These are phyloP conservation scores for Thelonectria discophora DNA, from an alignment of 2,329 filamentous ascomycete genomes.

Conservation along the genomic window DNA sequence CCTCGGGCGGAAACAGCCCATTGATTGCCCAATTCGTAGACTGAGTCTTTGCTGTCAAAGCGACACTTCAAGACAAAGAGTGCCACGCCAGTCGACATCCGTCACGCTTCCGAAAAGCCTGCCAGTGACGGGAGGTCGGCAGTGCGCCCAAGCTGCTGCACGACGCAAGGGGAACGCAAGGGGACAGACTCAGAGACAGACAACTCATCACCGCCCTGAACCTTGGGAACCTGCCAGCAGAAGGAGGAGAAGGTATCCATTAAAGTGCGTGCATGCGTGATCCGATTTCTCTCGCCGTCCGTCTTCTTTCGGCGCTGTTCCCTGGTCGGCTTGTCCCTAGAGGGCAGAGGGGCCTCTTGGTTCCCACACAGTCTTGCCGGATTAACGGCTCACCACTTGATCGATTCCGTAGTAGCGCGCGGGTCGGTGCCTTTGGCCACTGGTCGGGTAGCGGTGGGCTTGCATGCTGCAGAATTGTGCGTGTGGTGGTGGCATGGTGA, in stretches of 20 bases:
- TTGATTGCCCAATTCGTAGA: background rate
- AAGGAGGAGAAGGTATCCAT: constrained; percentile 7
- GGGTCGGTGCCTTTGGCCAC: constrained; percentile 27
- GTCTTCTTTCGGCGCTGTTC: background rate
- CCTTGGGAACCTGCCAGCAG: constrained; percentile 11
- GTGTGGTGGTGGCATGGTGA: constrained; percentile 12
- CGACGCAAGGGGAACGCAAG: constrained; percentile 17
- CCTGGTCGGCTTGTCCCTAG: background rate
- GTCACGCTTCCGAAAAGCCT: constrained; percentile 6
- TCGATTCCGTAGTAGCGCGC: constrained; percentile 34
- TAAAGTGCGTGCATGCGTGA: constrained; percentile 28
- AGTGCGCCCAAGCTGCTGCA: constrained; percentile 4
- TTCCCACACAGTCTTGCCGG: constrained; percentile 18
- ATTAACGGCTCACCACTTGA: constrained; percentile 19
- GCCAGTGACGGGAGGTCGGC: constrained; percentile 1
- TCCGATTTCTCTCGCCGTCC: constrained; percentile 8
- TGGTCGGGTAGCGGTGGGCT: constrained; percentile 22
- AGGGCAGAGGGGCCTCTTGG: background rate
- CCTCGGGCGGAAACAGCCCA: constrained; percentile 4
- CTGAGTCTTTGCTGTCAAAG: background rate
- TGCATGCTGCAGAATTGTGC: too few species aligned
- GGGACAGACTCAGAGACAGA: constrained; percentile 17
- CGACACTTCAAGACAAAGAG: background rate
- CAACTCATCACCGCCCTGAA: constrained; percentile 35
- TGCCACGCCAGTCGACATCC: background rate